Evolutionary conservation across 75 land plant genomes (phyloP).

Genomic region (Adiantum capillusveneris): DNA sequence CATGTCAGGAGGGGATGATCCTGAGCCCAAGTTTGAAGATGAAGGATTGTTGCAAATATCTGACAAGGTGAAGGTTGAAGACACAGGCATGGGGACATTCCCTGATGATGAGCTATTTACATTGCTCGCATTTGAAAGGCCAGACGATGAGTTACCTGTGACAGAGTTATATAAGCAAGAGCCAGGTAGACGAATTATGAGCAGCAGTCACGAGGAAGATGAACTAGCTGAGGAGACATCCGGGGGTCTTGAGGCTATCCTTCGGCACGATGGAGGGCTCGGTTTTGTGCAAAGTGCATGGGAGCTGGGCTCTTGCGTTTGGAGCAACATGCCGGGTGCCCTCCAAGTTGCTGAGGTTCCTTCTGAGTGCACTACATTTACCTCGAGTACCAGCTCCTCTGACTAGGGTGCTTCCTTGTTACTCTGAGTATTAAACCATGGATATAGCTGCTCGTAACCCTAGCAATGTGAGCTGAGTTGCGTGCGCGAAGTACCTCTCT

Average conservation of each 20-base stretch:
- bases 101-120: not conserved
- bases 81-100: not conserved
- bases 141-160: not conserved
- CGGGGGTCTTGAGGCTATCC: slow-evolving; percentile 7
- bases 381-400: not conserved
- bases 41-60: not conserved
- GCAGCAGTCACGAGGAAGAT: not conserved
- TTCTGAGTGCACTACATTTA: not conserved
- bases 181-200: not conserved
- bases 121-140: slow-evolving; percentile 1
- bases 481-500: no score
- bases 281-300: slow-evolving; percentile 7
- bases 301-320: slow-evolving; percentile 42
- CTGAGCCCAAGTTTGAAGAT: no score
- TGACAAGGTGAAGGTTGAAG: not conserved
- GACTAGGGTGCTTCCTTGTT: no score
- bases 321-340: slow-evolving; percentile 57
- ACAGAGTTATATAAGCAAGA: no score
- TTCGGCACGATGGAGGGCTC: not conserved
- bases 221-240: not conserved
- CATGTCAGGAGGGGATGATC: no score
- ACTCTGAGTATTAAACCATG: no score
- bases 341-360: slow-evolving; percentile 32
- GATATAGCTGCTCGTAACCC: no score
- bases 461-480: no score